Evolutionary conservation across 345 rosid species (phyloP).

Genomic region (Clarkia xantiana): DNA sequence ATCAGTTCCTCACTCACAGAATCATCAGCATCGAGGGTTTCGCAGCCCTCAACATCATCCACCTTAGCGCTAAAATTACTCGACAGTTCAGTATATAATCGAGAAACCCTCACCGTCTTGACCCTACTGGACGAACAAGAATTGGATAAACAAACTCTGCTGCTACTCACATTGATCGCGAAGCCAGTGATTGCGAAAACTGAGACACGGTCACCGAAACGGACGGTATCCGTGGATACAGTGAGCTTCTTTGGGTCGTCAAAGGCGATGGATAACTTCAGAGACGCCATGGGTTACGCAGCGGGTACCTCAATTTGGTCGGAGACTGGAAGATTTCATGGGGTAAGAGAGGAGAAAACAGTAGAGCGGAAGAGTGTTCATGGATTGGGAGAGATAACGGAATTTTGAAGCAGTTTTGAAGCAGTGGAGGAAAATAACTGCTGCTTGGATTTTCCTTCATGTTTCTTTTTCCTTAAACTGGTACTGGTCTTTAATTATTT

Average conservation of each 20-base stretch:
- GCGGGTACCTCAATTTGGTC: background rate
- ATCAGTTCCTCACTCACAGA: conserved; percentile 6
- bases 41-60: conserved; percentile 14
- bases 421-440: conserved; percentile 7
- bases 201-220: conserved; percentile 23
- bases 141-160: conserved; percentile 17
- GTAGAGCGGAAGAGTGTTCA: background rate
- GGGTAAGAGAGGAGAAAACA: background rate
- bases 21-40: conserved; percentile 7
- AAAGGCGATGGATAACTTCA: conserved; percentile 29
- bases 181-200: conserved; percentile 21
- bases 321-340: background rate
- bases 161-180: conserved; percentile 10
- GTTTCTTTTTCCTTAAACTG: background rate
- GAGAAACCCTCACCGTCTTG: conserved; percentile 24
- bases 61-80: conserved; percentile 11
- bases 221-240: conserved; percentile 22
- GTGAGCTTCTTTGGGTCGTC: conserved; percentile 39
- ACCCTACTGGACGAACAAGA: conserved; percentile 19
- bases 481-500: no score
- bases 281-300: conserved; percentile 32
- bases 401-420: background rate
- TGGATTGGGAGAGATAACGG: background rate
- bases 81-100: conserved; percentile 20
- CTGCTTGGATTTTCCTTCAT: background rate